Base-by-base conservation (phyloP, 1,139 yeast species). In the Taphrina communis region DNA sequence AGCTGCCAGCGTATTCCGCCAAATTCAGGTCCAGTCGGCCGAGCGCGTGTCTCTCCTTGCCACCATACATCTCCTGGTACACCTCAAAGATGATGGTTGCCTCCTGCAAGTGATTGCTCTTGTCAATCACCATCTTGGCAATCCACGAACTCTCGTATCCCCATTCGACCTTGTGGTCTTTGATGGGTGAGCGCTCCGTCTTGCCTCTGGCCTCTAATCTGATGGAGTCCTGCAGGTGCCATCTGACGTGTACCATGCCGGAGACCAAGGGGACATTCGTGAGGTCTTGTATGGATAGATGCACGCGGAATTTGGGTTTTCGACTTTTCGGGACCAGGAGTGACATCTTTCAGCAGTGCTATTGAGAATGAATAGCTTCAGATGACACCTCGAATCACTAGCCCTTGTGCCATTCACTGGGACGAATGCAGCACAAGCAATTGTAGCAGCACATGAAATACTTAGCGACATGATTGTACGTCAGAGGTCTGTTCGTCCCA, bases 251-350 rank as follows among this genome's bases (percentile, higher is more conserved):
- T 73, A 94, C 87, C 56, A 81, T 77, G 0, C 97, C 96, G 1
- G 86, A 81, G 1, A 89, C 83, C 73, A 90, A 91, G 0, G 98
- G 98, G 50, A 93, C 85, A 75, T 93, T 93, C 41, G 88, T 83
- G 65, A 93, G 80, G 73, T 90, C 96, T 70, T 85, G 84, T 68
- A 93, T 83, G 25, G 83, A 79, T 50, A 92, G 79, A 36, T 82
- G 78, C 62, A 91, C 81, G 66, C 85, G 80, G 77, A 90, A 93
- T 74, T 82, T 83, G 6, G 85, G 85, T 61, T 70, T 66, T 25
- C 74, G 68, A 31, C 66, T 35, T 42, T 71, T 69, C n/a, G 73
- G 71, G 3, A 70, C 60, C 50, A 63, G 41, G 14, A 50, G 62
- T 6, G 62, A 58, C 62, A 58, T 58, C 14, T 38, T 2, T 21